Base-by-base conservation (phyloP, 2,329 filamentous ascomycete species). In the Ophiocordyceps camponoti-saundersi region DNA sequence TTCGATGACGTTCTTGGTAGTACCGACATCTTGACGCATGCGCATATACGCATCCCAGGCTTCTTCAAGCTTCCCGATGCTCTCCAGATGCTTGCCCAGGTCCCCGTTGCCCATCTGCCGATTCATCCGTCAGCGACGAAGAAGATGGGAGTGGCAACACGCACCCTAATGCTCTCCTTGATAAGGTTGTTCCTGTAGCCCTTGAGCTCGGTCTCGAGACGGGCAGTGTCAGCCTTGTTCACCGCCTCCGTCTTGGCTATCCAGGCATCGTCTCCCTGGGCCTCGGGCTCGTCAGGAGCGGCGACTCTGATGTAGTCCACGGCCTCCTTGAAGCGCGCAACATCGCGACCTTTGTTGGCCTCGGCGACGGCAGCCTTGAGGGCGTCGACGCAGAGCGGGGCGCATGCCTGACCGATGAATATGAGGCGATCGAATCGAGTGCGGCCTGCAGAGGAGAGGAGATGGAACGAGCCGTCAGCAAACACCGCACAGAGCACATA, bases 171-270 rank as follows among this genome's bases (percentile, higher is more conserved):
- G 66, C 88, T 95, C 66, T 98, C 92, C 61, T 95, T 95, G 56
- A 98, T 88, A 42, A 96, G 67, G 57, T 96, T 98, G 60, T 95
- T 95, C 65, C 92, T 95, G 64, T 96, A 96, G 1, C 82, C 82
- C 62, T 88, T 89, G 20, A 98, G 70, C 62, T 96, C 87, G 16
- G 75, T 69, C 59, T 95, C 87, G 47, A 96, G 70, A n/a, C 83
- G 77, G 47, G 78, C 71, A 1, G 81, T 81, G 61, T 94, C 83
- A 2, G 68, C 65, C 53, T 77, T 76, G 55, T 89, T 85, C 46
- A 73, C 67, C 51, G 76, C 77, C 21, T 80, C 76, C 36, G 75
- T 82, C 48, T 67, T 70, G 8, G 82, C 73, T n/a, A 82, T 73
- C 90, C 90, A 96, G n/a, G 68, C 67, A 21, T 71, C 66, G 57